phyloP scores from a whole-genome alignment of 805 yeast species.

The Spathaspora arborariae region DNA sequence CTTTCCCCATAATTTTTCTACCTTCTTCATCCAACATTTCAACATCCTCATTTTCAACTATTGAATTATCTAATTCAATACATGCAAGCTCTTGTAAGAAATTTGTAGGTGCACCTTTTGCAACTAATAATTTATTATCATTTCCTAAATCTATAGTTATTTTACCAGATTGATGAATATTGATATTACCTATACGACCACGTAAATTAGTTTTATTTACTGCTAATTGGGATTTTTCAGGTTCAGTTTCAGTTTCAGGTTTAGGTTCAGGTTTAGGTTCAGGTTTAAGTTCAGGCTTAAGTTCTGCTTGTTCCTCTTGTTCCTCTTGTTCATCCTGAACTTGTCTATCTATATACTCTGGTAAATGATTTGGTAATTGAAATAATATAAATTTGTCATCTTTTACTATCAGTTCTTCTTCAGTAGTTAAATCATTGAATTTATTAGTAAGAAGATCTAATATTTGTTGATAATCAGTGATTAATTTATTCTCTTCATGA shows the following conservation, averaged over 20 bases:
- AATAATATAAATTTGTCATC: slow-evolving; percentile 32
- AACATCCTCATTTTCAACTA: slow-evolving; percentile 14
- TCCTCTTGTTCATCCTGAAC: slow-evolving; percentile 10
- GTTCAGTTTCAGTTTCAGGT: slow-evolving; percentile 4
- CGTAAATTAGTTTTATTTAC: slow-evolving; percentile 6
- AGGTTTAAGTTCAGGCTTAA: slow-evolving; percentile 8
- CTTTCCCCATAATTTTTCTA: slow-evolving; percentile 17
- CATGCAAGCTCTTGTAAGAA: slow-evolving; percentile 72
- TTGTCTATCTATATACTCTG: slow-evolving; percentile 24
- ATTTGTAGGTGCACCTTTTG: slow-evolving; percentile 64
- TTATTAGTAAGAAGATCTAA: slow-evolving; percentile 22
- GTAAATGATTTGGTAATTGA: slow-evolving; percentile 48
- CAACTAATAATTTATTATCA: slow-evolving; percentile 57
- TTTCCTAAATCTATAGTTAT: slow-evolving; percentile 72
- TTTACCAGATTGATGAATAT: slow-evolving; percentile 82
- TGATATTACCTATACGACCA: slow-evolving; percentile 71
- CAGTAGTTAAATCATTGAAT: slow-evolving; percentile 17
- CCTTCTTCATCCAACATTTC: slow-evolving; percentile 22
- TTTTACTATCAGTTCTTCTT: slow-evolving; percentile 1
- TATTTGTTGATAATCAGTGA: slow-evolving; percentile 29
- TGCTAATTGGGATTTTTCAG: slow-evolving; percentile 2
- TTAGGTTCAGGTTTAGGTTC: slow-evolving; percentile 9
- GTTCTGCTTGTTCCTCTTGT: slow-evolving; percentile 15
- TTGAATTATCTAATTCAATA: slow-evolving; percentile 34
- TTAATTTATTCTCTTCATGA: slow-evolving; percentile 28